Evolutionary conservation across 2,329 filamentous ascomycete genomes (phyloP).

Genomic region (Alternaria longipes): DNA sequence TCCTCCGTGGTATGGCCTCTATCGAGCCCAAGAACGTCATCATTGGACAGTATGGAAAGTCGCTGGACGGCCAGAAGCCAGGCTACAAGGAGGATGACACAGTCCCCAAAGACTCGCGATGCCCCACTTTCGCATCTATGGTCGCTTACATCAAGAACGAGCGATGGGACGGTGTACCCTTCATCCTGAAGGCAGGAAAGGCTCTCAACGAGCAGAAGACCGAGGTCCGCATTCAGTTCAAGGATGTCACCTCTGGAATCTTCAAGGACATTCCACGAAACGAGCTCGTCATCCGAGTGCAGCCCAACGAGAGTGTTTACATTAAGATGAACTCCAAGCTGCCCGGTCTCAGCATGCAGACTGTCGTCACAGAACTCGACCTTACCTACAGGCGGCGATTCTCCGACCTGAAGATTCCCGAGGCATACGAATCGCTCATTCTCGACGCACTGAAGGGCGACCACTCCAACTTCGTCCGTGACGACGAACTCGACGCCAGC

Average conservation of each 20-base stretch:
- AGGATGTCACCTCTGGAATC: conserved; percentile 98
- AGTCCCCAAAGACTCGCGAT: conserved; percentile 95
- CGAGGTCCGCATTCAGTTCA: conserved; percentile 98
- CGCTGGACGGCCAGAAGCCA: conserved; percentile 93
- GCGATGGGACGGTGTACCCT: conserved; percentile 98
- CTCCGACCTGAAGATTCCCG: conserved; percentile 98
- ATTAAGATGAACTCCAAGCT: conserved; percentile 99
- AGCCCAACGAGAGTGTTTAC: conserved; percentile 99
- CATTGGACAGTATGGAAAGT: conserved; percentile 97
- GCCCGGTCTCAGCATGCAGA: conserved; percentile 98
- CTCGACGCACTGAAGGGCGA: conserved; percentile 98
- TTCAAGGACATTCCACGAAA: conserved; percentile 99
- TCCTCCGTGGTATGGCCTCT: conserved; percentile 88
- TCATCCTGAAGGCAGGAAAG: conserved; percentile 99
- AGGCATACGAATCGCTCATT: conserved; percentile 98
- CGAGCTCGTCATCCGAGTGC: conserved; percentile 98
- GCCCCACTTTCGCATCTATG: conserved; percentile 97
- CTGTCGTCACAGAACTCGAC: conserved; percentile 96
- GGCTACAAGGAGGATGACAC: conserved; percentile 99
- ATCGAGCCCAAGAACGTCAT: conserved; percentile 99
- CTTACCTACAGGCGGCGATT: conserved; percentile 97
- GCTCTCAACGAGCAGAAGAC: conserved; percentile 99
- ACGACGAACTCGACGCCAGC: conserved; percentile 86
- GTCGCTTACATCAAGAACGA: conserved; percentile 99
- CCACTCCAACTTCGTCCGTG: conserved; percentile 87